These are phyloP conservation scores for Tuber aestivum DNA, from an alignment of 495 filamentous ascomycete species.

Conservation along the genomic window DNA sequence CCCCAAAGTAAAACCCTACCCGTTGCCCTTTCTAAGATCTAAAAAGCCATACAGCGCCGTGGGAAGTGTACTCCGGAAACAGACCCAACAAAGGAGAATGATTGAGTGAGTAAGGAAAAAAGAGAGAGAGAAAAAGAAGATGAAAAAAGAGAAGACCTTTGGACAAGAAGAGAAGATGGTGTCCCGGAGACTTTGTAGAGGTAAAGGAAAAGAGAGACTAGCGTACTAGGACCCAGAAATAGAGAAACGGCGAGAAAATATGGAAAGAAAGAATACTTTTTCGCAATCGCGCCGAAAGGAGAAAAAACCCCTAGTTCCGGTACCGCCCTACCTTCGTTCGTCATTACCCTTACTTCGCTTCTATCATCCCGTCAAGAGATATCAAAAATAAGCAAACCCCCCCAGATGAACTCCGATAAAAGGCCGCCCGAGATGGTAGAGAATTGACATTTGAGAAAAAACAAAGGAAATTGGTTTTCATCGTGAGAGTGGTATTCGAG, in stretches of 20 bases:
- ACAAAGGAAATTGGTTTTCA: constrained; percentile 2
- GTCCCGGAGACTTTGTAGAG: neutral
- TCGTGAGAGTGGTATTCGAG: neutral
- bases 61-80: constrained; percentile 2
- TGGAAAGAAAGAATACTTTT: neutral
- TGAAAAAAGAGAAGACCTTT: neutral
- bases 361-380: neutral
- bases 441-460: neutral
- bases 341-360: neutral
- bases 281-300: constrained; percentile 1
- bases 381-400: constrained; percentile 4
- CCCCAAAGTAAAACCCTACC: neutral
- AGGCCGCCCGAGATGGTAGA: constrained; percentile 1
- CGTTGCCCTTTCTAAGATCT: constrained; percentile 4
- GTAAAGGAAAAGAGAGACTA: neutral
- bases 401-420: neutral
- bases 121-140: neutral
- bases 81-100: constrained; percentile 1
- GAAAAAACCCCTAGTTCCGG: neutral
- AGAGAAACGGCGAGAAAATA: neutral
- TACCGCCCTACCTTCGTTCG: neutral
- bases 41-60: constrained; percentile 5
- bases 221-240: neutral
- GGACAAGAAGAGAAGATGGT: neutral
- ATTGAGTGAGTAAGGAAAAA: neutral